phyloP scores from a whole-genome alignment of 768 basidiomycete genomes.

The Boletus rubescentipes region DNA sequence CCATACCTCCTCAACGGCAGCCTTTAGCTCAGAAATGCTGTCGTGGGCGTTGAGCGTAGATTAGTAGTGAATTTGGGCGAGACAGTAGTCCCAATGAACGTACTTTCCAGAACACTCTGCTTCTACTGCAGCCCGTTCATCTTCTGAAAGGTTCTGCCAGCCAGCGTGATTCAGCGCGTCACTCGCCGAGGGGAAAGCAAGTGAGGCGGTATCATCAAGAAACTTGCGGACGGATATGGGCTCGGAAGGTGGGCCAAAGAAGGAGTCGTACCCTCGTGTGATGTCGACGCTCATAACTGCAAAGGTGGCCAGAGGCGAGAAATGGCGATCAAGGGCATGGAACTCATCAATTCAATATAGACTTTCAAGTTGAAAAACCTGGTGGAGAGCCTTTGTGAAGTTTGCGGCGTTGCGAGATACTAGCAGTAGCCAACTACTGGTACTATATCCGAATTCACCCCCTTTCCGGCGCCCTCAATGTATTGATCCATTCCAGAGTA shows the following conservation, averaged over 20 bases:
- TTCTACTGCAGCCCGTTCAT: slow-evolving; percentile 32
- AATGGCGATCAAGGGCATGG: no score
- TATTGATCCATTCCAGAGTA: slow-evolving; percentile 25
- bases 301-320: not conserved
- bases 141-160: slow-evolving; percentile 27
- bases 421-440: no score
- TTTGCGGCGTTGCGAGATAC: no score
- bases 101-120: slow-evolving; percentile 44
- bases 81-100: not conserved
- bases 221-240: slow-evolving; percentile 48
- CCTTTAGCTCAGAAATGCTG: slow-evolving; percentile 55
- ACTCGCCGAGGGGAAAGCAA: slow-evolving; percentile 6
- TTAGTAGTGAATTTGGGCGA: not conserved
- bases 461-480: no score
- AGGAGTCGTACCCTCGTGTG: slow-evolving; percentile 42
- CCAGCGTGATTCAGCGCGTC: slow-evolving; percentile 14
- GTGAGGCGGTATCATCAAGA: slow-evolving; percentile 32
- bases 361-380: not conserved
- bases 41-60: not conserved
- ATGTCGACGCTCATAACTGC: slow-evolving; percentile 23
- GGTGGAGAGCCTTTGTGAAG: not conserved
- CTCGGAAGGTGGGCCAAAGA: slow-evolving; percentile 66
- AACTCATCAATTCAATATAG: not conserved
- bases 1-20: slow-evolving; percentile 47
- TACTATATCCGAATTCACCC: no score